Evolutionary conservation across 352 stramenopile genomes (phyloP).

Genomic region (Achlya hypogyna): DNA sequence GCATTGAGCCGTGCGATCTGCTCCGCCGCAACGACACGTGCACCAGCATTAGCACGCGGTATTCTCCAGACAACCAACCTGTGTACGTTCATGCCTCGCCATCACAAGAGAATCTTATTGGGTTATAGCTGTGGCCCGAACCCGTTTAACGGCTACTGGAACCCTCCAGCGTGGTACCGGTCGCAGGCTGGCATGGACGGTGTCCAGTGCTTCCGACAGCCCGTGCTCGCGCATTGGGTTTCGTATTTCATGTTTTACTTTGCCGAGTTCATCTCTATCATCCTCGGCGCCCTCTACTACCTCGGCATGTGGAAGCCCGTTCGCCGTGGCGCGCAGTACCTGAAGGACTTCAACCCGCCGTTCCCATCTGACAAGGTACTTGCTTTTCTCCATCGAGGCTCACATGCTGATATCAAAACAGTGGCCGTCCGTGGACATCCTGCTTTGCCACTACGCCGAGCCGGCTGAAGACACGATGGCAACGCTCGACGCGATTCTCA

Average conservation of each 20-base stretch:
- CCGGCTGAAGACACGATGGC: conserved; percentile 67
- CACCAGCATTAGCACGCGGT: conserved; percentile 40
- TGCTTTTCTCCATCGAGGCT: neutral
- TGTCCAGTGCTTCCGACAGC: conserved; percentile 55
- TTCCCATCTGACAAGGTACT: conserved; percentile 39
- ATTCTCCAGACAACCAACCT: conserved; percentile 25
- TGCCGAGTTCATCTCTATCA: conserved; percentile 62
- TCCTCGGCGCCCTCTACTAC: conserved; percentile 60
- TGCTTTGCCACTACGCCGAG: conserved; percentile 69
- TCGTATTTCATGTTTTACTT: conserved; percentile 68
- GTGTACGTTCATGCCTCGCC: neutral
- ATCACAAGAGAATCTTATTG: neutral
- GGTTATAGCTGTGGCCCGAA: conserved; percentile 31
- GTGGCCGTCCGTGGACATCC: conserved; percentile 73
- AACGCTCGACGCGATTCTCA: conserved; percentile 66
- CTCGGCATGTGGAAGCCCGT: conserved; percentile 74
- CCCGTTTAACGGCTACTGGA: conserved; percentile 66
- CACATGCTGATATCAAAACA: neutral
- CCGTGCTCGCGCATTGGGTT: conserved; percentile 47
- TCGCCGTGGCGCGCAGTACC: conserved; percentile 53
- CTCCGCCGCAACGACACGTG: conserved; percentile 45
- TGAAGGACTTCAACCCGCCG: conserved; percentile 57
- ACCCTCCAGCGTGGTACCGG: conserved; percentile 57
- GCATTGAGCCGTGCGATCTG: conserved; percentile 57
- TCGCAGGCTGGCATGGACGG: conserved; percentile 46